Conservation (phyloP, 495 filamentous ascomycete species). For the Xylaria cubensis region DNA sequence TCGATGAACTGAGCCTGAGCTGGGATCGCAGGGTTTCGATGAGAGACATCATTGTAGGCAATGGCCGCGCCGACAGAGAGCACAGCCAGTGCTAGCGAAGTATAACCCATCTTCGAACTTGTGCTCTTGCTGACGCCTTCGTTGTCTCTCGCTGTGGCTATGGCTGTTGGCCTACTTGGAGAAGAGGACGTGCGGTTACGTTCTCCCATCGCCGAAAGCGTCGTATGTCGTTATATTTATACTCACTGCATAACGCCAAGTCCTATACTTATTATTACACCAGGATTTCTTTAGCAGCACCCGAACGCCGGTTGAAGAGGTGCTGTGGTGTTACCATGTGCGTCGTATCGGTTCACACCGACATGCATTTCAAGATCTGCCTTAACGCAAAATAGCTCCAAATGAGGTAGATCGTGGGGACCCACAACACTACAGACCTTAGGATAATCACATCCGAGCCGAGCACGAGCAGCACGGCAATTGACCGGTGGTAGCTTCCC, state of each 20-base stretch:
- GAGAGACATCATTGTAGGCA: slow-evolving; percentile 20
- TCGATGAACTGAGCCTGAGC: slow-evolving; percentile 52
- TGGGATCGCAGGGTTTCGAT: slow-evolving; percentile 38
- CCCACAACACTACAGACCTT: not conserved
- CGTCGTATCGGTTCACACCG: not conserved
- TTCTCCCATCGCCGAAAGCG: not conserved
- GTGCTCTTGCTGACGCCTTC: not conserved
- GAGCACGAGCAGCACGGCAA: not conserved
- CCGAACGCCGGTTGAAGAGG: not conserved
- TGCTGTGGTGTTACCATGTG: not conserved
- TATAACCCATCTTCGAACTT: slow-evolving; percentile 12
- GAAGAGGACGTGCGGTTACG: not conserved
- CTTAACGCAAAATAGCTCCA: not conserved
- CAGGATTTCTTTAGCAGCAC: not conserved
- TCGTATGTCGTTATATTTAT: slow-evolving; percentile 1
- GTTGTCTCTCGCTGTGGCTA: not conserved
- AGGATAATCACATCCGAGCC: slow-evolving; percentile 11
- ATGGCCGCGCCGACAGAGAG: slow-evolving; percentile 24
- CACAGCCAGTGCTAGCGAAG: slow-evolving; percentile 6
- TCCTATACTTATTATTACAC: not conserved
- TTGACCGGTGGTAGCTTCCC: not conserved
- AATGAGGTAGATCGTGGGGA: not conserved
- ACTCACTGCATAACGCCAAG: not conserved
- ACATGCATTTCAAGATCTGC: not conserved
- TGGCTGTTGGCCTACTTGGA: not conserved